A percentile compares a stretch with the other conserved stretches of the same genome.
Evolutionary conservation across 306 rosid species (phyloP).

Genomic region (Castanea sativa): DNA sequence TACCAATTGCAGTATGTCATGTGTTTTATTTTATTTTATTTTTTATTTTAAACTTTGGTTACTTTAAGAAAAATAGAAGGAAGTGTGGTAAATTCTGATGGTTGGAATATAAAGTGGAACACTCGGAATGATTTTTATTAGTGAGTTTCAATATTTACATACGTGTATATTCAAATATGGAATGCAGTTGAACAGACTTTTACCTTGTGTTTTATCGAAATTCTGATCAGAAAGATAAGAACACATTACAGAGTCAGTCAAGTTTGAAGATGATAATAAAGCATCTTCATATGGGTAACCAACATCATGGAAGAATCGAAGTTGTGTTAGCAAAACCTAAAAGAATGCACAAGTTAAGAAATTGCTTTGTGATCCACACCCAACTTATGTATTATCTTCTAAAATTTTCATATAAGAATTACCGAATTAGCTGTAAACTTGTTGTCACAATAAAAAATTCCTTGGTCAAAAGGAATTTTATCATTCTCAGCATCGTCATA

Average conservation of each 20-base stretch:
- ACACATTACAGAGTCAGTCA: conserved; percentile 56
- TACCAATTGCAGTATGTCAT: no score
- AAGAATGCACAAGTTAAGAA: background rate
- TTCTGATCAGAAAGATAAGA: conserved; percentile 45
- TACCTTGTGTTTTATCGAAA: conserved; percentile 60
- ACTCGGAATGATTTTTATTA: no score
- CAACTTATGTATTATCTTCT: background rate
- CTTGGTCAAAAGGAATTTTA: conserved; percentile 49
- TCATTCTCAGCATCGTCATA: conserved; percentile 37
- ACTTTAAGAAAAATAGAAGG: no score
- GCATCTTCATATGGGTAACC: conserved; percentile 57
- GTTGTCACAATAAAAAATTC: conserved; percentile 66
- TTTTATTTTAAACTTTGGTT: no score
- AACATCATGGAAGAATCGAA: conserved; percentile 59
- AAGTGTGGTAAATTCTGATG: no score
- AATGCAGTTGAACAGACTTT: background rate
- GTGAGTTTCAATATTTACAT: background rate
- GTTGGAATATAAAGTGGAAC: no score
- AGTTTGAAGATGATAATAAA: conserved; percentile 42
- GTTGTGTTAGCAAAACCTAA: conserved; percentile 65
- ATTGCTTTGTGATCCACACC: background rate
- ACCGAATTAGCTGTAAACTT: conserved; percentile 65
- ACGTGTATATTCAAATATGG: background rate
- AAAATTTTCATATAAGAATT: conserved; percentile 22
- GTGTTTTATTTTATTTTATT: no score